A percentile compares a stretch with the other conserved stretches of the same genome.
phyloP scores from a whole-genome alignment of 805 yeast genomes.

The Nakazawaea peltata region DNA sequence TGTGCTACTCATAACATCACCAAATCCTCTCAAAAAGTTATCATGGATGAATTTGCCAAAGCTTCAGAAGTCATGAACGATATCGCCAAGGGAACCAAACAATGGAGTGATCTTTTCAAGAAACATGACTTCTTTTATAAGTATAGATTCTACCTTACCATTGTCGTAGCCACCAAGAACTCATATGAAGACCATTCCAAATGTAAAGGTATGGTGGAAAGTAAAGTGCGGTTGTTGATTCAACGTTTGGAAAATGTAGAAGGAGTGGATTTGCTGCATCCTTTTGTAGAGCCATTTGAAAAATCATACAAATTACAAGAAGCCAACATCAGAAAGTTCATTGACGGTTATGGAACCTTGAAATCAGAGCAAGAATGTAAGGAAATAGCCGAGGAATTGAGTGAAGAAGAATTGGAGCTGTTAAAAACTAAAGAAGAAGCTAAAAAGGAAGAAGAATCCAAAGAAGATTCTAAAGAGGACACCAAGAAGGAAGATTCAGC shows the following conservation, averaged over 20 bases:
- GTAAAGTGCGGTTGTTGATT: slow-evolving; percentile 74
- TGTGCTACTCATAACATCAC: slow-evolving; percentile 97
- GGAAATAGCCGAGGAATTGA: slow-evolving; percentile 24
- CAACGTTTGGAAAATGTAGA: slow-evolving; percentile 72
- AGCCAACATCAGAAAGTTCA: slow-evolving; percentile 46
- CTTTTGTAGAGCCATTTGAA: slow-evolving; percentile 73
- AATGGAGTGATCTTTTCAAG: slow-evolving; percentile 70
- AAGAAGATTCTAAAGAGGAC: slow-evolving; percentile 19
- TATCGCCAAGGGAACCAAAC: slow-evolving; percentile 50
- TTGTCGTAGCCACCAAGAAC: slow-evolving; percentile 70
- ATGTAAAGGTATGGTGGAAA: slow-evolving; percentile 92
- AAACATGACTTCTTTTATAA: slow-evolving; percentile 77
- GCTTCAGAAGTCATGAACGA: slow-evolving; percentile 68
- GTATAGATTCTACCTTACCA: slow-evolving; percentile 81
- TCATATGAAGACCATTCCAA: slow-evolving; percentile 75
- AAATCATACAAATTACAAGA: slow-evolving; percentile 33
- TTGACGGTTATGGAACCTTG: slow-evolving; percentile 55
- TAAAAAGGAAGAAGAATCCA: slow-evolving; percentile 5
- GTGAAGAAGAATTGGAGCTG: slow-evolving; percentile 22
- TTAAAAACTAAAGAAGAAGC: slow-evolving; percentile 22
- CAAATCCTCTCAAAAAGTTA: slow-evolving; percentile 76
- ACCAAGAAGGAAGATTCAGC: slow-evolving; percentile 8
- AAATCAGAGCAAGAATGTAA: slow-evolving; percentile 39
- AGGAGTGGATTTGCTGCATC: slow-evolving; percentile 82
- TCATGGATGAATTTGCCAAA: slow-evolving; percentile 69